Evolutionary conservation across 352 stramenopile genomes (phyloP).

Genomic region (Phytophthora boehmeriae): DNA sequence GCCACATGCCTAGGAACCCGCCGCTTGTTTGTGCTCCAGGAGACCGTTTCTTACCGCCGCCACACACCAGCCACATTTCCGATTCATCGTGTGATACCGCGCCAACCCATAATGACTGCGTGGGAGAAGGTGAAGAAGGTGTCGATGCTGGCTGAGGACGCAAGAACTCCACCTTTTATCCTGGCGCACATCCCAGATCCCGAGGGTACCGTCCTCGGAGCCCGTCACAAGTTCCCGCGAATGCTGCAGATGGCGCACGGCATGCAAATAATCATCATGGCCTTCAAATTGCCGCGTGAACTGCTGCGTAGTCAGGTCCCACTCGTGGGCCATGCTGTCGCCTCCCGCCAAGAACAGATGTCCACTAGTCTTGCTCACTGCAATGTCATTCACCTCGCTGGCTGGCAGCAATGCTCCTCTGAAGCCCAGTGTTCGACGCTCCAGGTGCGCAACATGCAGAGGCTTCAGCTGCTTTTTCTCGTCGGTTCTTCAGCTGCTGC

Average conservation of each 20-base stretch:
- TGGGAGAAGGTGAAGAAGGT: neutral
- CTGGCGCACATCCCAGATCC: conserved; percentile 75
- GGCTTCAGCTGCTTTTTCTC: conserved; percentile 33
- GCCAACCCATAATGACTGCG: conserved; percentile 54
- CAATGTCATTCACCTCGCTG: conserved; percentile 74
- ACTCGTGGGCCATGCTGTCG: conserved; percentile 67
- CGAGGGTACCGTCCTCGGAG: conserved; percentile 74
- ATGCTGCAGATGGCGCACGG: conserved; percentile 64
- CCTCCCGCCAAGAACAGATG: conserved; percentile 68
- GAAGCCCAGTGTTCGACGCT: conserved; percentile 63
- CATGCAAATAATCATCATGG: conserved; percentile 72
- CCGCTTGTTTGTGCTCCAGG: conserved; percentile 21
- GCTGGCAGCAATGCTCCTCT: conserved; percentile 60
- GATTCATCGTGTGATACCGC: conserved; percentile 69
- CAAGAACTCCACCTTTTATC: conserved; percentile 59
- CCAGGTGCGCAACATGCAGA: conserved; percentile 55
- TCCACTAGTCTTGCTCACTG: conserved; percentile 36
- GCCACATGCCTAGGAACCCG: conserved; percentile 80
- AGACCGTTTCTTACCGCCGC: conserved; percentile 50
- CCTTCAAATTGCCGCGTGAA: conserved; percentile 63
- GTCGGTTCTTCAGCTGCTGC: conserved; percentile 40
- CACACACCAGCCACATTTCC: conserved; percentile 75
- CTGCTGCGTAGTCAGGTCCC: conserved; percentile 52
- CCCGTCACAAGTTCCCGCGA: conserved; percentile 75
- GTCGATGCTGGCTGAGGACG: conserved; percentile 40